These are phyloP conservation scores for Termitomyces sp. DNA, from an alignment of 768 basidiomycete species.

Conservation along the genomic window DNA sequence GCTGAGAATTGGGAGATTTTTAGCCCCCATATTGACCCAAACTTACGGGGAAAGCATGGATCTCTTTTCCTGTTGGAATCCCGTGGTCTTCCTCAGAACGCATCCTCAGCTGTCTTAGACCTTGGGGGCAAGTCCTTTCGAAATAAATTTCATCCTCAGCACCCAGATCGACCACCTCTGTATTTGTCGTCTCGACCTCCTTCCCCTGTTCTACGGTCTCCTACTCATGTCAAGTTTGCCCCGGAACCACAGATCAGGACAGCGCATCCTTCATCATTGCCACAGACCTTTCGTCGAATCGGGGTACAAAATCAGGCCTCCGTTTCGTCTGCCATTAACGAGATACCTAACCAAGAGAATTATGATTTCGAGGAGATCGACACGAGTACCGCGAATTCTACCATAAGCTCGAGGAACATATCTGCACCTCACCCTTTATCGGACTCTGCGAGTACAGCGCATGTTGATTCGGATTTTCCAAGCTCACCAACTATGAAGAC, in stretches of 20 bases:
- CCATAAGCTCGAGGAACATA: background rate
- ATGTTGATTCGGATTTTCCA: slow-evolving; percentile 21
- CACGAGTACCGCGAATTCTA: background rate
- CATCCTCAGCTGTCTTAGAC: slow-evolving; percentile 21
- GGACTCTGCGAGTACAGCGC: slow-evolving; percentile 17
- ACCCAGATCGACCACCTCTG: slow-evolving; percentile 30
- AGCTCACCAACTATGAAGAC: slow-evolving; percentile 18
- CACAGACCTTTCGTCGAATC: background rate
- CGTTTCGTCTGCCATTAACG: background rate
- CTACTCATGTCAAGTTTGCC: slow-evolving; percentile 23
- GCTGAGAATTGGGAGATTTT: slow-evolving; percentile 2
- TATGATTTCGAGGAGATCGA: background rate
- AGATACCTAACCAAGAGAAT: background rate
- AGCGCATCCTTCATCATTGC: slow-evolving; percentile 6
- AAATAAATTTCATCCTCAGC: slow-evolving; percentile 17
- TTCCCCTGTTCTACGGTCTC: slow-evolving; percentile 14
- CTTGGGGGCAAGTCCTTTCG: background rate
- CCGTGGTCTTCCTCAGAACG: slow-evolving; percentile 24
- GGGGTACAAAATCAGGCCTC: background rate
- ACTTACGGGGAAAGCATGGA: slow-evolving; percentile 16
- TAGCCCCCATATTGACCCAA: background rate
- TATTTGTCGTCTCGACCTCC: slow-evolving; percentile 17
- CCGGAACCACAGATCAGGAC: slow-evolving; percentile 11
- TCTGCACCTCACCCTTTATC: background rate
- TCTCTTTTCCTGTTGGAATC: slow-evolving; percentile 10